phyloP scores from a whole-genome alignment of 2,329 filamentous ascomycete species.

The Botryotinia calthae region DNA sequence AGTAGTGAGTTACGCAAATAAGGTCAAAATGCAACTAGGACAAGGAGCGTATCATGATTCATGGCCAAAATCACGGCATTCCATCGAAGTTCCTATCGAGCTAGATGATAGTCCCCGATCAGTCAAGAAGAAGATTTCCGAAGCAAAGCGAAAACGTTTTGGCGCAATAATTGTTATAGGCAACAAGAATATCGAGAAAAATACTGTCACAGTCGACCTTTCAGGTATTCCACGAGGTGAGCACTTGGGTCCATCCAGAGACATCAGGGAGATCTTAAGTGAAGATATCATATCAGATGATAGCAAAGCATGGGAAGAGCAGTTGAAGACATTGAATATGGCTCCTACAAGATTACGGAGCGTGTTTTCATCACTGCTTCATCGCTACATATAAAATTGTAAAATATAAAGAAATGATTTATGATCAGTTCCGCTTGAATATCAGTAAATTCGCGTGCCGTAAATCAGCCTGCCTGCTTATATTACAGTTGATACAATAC shows the following conservation, averaged over 20 bases:
- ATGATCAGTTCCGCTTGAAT: background rate
- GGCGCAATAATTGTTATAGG: constrained; percentile 73
- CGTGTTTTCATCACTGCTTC: constrained; percentile 9
- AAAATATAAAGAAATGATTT: background rate
- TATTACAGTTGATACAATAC: background rate
- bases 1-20: constrained; percentile 34
- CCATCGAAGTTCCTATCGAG: constrained; percentile 56
- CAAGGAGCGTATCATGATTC: constrained; percentile 21
- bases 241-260: background rate
- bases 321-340: constrained; percentile 5
- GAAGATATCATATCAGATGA: background rate
- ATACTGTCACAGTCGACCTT: constrained; percentile 53
- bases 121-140: constrained; percentile 66
- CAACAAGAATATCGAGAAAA: constrained; percentile 57
- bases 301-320: constrained; percentile 14
- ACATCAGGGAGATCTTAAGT: background rate
- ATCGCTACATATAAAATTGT: constrained; percentile 10
- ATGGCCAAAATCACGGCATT: constrained; percentile 26
- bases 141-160: constrained; percentile 71
- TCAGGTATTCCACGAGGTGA: constrained; percentile 36
- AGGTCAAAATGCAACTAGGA: constrained; percentile 18
- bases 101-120: constrained; percentile 62
- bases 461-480: background rate
- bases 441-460: background rate
- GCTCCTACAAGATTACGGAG: background rate